Base-by-base conservation (phyloP, 805 yeast species). In the Saturnispora diversa region DNA sequence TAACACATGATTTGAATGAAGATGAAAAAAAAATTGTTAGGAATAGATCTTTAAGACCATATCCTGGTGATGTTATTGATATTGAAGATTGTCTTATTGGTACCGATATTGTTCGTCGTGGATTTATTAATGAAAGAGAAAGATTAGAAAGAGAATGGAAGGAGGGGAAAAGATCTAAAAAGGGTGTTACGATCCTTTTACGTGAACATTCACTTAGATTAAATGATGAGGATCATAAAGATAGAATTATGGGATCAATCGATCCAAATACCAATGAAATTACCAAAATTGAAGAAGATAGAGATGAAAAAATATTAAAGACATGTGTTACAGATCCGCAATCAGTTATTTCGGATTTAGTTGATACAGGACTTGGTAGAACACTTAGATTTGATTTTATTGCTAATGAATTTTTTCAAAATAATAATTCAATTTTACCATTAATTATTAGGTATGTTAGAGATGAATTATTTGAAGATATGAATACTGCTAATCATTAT, bases 361-460 rank as follows among this genome's bases (percentile, higher is more conserved):
- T 83, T 32, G 72, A 75, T 44, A 94, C 90, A 2, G 50, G 50
- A 19, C 30, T 44, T 21, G 48, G 48, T 22, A 37, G 36, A 20
- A 31, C 24, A 10, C 76, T 70, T 59, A 72, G 77, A 37, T 92
- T 92, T 61, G 80, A 84, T 54, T 92, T 85, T 60, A 79, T 87
- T 24, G 97, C 97, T 0, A 95, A 95, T 42, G 95, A 88, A 59
- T 92, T 92, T 57, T 92, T 92, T 69, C 98, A 90, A 63, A 90
- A 90, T 64, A 90, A 90, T 63, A 88, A 87, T 60, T 80, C 94
- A 16, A 90, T 92, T 20, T 65, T 92, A 46, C 95, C 97, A 3
- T 59, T 67, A 3, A 94, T 92, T 15, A 82, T 95, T 4, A 67
- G 69, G 30, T 88, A 85, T 56, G 98, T 92, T 13, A 74, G 80